These are phyloP conservation scores for Nothophytophthora sp. DNA, from an alignment of 352 stramenopile species.

Conservation along the genomic window DNA sequence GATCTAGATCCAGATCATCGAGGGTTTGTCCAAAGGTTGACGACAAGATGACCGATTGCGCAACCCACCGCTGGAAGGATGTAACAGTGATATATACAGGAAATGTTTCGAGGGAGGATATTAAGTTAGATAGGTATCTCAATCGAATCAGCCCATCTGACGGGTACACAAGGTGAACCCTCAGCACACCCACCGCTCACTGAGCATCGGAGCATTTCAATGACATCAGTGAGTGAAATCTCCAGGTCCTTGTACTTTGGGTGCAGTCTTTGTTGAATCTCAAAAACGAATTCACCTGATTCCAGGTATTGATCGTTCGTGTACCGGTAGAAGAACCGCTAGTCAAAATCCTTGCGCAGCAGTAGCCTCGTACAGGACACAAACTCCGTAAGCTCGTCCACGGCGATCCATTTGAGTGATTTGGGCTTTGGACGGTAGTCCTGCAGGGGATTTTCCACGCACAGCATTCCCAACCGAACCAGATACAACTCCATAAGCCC, in stretches of 20 bases:
- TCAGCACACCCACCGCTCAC: too few species aligned
- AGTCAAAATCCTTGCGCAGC: constrained; percentile 3
- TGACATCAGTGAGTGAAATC: constrained; percentile 1
- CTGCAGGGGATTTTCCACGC: background rate
- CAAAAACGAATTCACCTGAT: constrained; percentile 6
- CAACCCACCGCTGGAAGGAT: too few species aligned
- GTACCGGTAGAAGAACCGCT: constrained; percentile 3
- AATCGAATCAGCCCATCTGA: too few species aligned
- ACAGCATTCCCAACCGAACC: constrained; percentile 1
- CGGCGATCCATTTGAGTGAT: constrained; percentile 1
- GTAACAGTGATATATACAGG: too few species aligned
- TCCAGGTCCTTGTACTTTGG: constrained; percentile 1
- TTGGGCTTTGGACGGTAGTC: constrained; percentile 1
- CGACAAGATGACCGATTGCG: too few species aligned
- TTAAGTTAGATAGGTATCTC: too few species aligned
- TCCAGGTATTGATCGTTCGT: constrained; percentile 2
- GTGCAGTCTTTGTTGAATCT: constrained; percentile 13
- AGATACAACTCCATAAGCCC: constrained; percentile 6
- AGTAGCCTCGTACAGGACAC: background rate
- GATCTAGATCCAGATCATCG: too few species aligned
- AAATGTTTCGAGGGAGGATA: too few species aligned
- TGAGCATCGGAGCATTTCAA: too few species aligned
- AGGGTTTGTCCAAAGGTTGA: too few species aligned
- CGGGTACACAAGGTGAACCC: too few species aligned
- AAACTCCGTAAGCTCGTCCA: background rate